Evolutionary conservation across 2,329 filamentous ascomycete species (phyloP), one percentile per base, ranked within the genome.

Genomic region (Didymosphaeria variabile): DNA sequence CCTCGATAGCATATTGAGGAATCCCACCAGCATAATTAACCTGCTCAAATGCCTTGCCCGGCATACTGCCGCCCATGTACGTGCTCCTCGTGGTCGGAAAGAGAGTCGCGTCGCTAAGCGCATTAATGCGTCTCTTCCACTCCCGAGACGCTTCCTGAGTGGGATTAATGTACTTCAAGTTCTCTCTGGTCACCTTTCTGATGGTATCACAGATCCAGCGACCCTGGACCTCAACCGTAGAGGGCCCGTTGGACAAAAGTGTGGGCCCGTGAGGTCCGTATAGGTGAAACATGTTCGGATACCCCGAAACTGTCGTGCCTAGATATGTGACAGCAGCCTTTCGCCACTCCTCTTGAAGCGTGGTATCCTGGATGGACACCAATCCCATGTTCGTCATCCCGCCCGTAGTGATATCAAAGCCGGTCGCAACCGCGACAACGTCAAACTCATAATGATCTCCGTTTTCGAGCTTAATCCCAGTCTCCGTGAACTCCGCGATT

Each of bases 381-480:
- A 72, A 32, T 2, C 64, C 68, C 58, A 72, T 66, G 6, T 57
- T 73, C 19, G 67, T 73, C 50, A 79, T 69, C n/a, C 65, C 71
- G 31, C 71, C 69, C 1, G 77, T 79, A 21, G 78, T 72, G 12
- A 64, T 68, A 56, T 80, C 78, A 34, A 59, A 67, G 13, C 64
- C 64, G 1, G 79, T 80, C 8, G 77, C 79, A 8, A 79, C 62
- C 26, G 73, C 73, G 19, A 80, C 67, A 12, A 78, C 62, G 44
- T 80, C 78, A 46, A 79, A 71, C 21, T 79, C 74, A 34, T 72
- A 68, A 34, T 67, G 57, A 52, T 64, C 66, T 17, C 76, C 77
- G 45, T 80, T 72, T 6, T 63, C 60, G 0, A 73, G 78, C 10
- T 55, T 57, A 15, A 79, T 67, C 12, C 77, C 78, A 7, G 65